Evolutionary conservation across 2,329 filamentous ascomycete species (phyloP), one percentile per base, ranked within the genome.

Genomic region (Monosporascus sp.): DNA sequence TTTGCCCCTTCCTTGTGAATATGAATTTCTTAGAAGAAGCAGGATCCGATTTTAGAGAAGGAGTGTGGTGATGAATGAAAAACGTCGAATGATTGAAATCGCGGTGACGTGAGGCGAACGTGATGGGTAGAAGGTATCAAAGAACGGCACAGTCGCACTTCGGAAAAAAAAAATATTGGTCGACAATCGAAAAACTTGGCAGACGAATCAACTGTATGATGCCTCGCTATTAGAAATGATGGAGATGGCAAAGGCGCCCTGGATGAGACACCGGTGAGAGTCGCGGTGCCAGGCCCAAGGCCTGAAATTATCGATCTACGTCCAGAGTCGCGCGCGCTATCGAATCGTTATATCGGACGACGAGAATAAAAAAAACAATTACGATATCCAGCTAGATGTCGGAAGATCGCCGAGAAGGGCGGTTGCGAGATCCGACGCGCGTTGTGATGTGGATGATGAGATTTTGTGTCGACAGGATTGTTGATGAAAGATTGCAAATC

Each of bases 391-490:
- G 62, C 60, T 55, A 55, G 60, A 63, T 66, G 63, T 70, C 69
- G 67, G 63, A 62, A 54, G 56, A 52, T 63, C 65, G 66, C 62
- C 54, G 58, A 62, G 61, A 62, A 63, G 58, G 57, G 59, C 64
- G 64, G 71, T 34, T 71, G 70, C 72, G 74, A 74, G 75, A 73
- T 69, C 71, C 72, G 78, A 77, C 77, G 76, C 79, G 81, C 75
- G 75, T 73, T 71, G 69, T 73, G 75, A 76, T 79, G 73, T 63
- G 68, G 73, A 73, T 75, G 71, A 73, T 71, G 71, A 70, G 69
- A 72, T 70, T 71, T 66, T 73, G 67, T 69, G 66, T 68, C 71
- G 69, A 67, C 66, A 7, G 38, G 50, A 49, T 46, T 55, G 40
- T 41, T 44, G 31, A 34, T 34, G 48, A 43, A 47, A 49, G 45